Evolutionary conservation across 768 basidiomycete species (phyloP), one percentile per base, ranked within the genome.

Genomic region (Pholiota conissans): DNA sequence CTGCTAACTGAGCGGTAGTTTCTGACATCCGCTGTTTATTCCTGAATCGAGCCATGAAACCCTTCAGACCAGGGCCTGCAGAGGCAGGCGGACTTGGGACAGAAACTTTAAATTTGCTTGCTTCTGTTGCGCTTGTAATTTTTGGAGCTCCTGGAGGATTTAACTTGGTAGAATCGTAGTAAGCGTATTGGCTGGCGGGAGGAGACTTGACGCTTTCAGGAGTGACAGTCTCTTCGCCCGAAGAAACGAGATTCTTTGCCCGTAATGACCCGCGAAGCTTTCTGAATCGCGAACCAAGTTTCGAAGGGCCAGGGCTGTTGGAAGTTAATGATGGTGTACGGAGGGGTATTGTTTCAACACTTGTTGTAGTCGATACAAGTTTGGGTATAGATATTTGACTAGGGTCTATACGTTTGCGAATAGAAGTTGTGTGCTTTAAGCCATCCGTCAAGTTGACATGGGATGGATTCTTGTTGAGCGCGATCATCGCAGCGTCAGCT

Each of bases 41-140:
- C 30, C 89, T 81, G 68, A 93, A 90, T 28, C 89, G 84, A 27
- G 90, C 83, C 83, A 93, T 91, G 70, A 93, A 87, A 13, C 90
- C 87, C 69, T 84, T 90, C 24, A 93, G 66, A 20, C 90, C 87
- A 30, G 91, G 91, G 18, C 85, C 79, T 26, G 88, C 82, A 20
- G 87, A 84, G 3, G 89, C 82, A 62, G 88, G 85, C n/a, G 88
- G 87, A 58, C 81, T 84, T 1, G 83, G 71, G 28, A 82, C 69
- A 18, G 83, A 71, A 3, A 82, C 77, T 67, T 84, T 88, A 58
- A 81, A 79, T 61, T 83, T 78, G 22, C 71, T 73, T 16, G 74
- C 63, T 49, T 90, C 88, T 3, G 78, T 79, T 7, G 84, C 76
- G 61, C 80, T 82, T 10, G 75, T 63, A 5, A 75, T 60, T 46